Percentiles rank a stretch among this genome's conserved stretches.
These are phyloP conservation scores for Limtongia smithiae DNA, from an alignment of 805 yeast species.

Conservation along the genomic window DNA sequence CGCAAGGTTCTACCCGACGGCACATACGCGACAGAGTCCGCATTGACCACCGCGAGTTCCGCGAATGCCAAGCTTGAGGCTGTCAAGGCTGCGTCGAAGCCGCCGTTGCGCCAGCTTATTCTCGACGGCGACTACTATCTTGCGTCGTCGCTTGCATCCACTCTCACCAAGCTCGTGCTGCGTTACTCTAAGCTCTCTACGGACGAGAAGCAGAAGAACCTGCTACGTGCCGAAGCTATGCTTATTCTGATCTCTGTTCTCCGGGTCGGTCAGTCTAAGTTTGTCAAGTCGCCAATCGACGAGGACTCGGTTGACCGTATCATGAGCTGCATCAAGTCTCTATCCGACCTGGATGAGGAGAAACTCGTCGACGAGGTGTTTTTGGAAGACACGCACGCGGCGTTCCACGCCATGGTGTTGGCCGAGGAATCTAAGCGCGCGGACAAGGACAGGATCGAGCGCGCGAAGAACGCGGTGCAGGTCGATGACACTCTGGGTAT, in stretches of 20 bases:
- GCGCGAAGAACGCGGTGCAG: slow-evolving; percentile 63
- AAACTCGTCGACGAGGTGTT: slow-evolving; percentile 59
- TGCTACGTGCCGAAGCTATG: slow-evolving; percentile 90
- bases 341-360: slow-evolving; percentile 56
- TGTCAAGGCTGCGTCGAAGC: slow-evolving; percentile 42
- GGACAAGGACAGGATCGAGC: slow-evolving; percentile 47
- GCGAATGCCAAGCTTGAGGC: slow-evolving; percentile 40
- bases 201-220: slow-evolving; percentile 59
- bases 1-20: slow-evolving; percentile 97
- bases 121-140: slow-evolving; percentile 87
- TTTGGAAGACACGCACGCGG: slow-evolving; percentile 81
- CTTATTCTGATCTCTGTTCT: slow-evolving; percentile 86
- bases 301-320: slow-evolving; percentile 97
- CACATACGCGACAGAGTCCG: slow-evolving; percentile 93
- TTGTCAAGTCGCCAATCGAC: slow-evolving; percentile 73
- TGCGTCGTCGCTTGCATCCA: slow-evolving; percentile 80
- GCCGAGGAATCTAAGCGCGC: slow-evolving; percentile 57
- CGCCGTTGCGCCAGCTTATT: slow-evolving; percentile 77
- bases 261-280: slow-evolving; percentile 75
- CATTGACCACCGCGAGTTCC: slow-evolving; percentile 46
- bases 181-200: slow-evolving; percentile 60
- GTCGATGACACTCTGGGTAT: slow-evolving; percentile 75
- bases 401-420: slow-evolving; percentile 69
- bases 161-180: slow-evolving; percentile 82
- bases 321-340: slow-evolving; percentile 74